Percentiles rank a stretch among this genome's conserved stretches.
phyloP scores from a whole-genome alignment of 345 rosid species.

The Durio zibethinus region DNA sequence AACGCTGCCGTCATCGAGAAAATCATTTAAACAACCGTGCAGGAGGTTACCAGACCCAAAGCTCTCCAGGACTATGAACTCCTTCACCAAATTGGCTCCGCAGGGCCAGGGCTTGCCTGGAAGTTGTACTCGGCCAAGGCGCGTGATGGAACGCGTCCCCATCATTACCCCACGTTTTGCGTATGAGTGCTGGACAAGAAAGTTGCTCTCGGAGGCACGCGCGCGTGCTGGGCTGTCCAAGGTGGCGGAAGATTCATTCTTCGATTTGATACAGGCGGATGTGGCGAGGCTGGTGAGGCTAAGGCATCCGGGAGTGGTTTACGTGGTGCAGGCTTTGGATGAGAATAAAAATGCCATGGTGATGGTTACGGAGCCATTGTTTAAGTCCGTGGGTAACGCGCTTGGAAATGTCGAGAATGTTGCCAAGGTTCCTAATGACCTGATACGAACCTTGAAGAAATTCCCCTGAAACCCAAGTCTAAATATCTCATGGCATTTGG shows the following conservation, averaged over 20 bases:
- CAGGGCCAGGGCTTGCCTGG: conserved; percentile 98
- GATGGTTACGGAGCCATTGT: conserved; percentile 95
- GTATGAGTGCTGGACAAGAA: conserved; percentile 96
- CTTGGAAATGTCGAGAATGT: conserved; percentile 86
- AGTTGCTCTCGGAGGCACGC: conserved; percentile 69
- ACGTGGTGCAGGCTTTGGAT: conserved; percentile 93
- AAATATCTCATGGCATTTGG: conserved; percentile 90
- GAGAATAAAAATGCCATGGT: conserved; percentile 94
- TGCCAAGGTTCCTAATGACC: conserved; percentile 73
- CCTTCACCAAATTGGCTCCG: conserved; percentile 94
- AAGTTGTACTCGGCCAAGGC: conserved; percentile 73
- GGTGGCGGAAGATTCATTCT: conserved; percentile 76
- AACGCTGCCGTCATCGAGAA: conserved; percentile 93
- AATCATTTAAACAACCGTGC: conserved; percentile 92
- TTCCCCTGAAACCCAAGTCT: conserved; percentile 94
- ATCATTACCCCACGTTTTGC: conserved; percentile 89
- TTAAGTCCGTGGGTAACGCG: conserved; percentile 83
- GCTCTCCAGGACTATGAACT: conserved; percentile 92
- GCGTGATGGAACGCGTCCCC: conserved; percentile 68
- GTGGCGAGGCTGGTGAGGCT: conserved; percentile 76
- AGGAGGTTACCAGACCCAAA: conserved; percentile 94
- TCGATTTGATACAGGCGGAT: conserved; percentile 83
- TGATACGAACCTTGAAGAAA: no score
- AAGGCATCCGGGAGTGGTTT: conserved; percentile 95
- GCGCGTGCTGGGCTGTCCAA: conserved; percentile 76